Evolutionary conservation across 2,329 filamentous ascomycete genomes (phyloP), one percentile per base, ranked within the genome.

Genomic region (Claviceps quebecensis): DNA sequence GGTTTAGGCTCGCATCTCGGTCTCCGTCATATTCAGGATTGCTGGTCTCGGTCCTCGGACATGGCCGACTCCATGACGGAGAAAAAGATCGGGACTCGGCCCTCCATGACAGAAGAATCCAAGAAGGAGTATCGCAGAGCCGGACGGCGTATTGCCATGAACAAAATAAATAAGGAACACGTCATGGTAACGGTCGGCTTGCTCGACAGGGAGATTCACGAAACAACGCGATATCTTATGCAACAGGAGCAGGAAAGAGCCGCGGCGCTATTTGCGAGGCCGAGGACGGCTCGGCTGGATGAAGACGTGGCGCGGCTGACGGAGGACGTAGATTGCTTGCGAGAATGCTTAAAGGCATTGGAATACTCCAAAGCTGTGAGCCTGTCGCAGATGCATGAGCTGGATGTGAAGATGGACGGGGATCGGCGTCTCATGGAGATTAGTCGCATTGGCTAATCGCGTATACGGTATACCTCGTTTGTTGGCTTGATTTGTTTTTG

Each of bases 161-260:
- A 22, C 6, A 46, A 4, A n/a, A 23, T 17, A 2, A 16, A 49
- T 7, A 49, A 47, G 37, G 51, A 49, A 16, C n/a, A 48, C 16
- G n/a, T 52, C n/a, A 49, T 52, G 51, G 1, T 17, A 13, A 47
- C n/a, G 14, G 41, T 52, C 36, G 47, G 51, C 34, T 8, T 45
- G 47, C 19, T 52, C 22, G 51, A 52, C 26, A 49, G 34, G 19
- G 23, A 52, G 37, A 52, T 49, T 26, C 40, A 45, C 19, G 51
- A 49, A 44, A 52, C 47, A 5, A 49, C 47, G 17, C 43, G 51
- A 11, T 46, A 19, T n/a, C 51, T 52, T 23, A 19, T 23, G n/a
- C 34, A 52, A 26, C 19, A 36, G 43, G 51, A 52, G 47, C 47
- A 37, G 16, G 9, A 46, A 17, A 49, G 51, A 8, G 51, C 51